Evolutionary conservation across 73 alveolate genomes (phyloP), one percentile per base, ranked within the genome.

Genomic region (Paramecium bursaria): DNA sequence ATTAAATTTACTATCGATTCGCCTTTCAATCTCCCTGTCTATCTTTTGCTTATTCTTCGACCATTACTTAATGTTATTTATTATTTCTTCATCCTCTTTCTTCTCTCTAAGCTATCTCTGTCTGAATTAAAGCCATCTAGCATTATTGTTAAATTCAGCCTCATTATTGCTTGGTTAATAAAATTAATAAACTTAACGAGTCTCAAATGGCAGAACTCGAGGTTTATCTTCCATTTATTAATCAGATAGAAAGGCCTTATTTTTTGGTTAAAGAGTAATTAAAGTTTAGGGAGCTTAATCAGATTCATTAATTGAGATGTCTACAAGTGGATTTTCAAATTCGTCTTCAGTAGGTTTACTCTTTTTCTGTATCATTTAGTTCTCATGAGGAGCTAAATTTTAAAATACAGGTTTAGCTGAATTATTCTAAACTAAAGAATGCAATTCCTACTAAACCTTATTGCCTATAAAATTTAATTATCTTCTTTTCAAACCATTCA

Each of bases 11-110:
- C 85, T 53, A 33, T 79, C 89, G 10, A 79, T 54, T 79, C 76
- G 51, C 4, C 89, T 44, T 21, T 79, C 76, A 2, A 79, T 79
- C 42, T 79, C 89, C 19, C 54, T 79, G 51, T 79, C 89, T 25
- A 79, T 30, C 42, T 82, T 79, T 1, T 60, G 85, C 39, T 54
- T 79, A 13, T 61, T 50, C 5, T 42, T 44, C 6, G 89, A 79
- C 89, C 89, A 79, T 33, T 31, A 49, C 27, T 79, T 79, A 19
- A 79, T 54, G 26, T 54, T 53, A 33, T 48, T 42, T 9, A 79
- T 47, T 21, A 61, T 79, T 29, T 79, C 89, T 79, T 79, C 80
- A 54, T 79, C 89, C 57, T 48, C 14, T 23, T 55, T 29, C 31
- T 52, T 54, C 2, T 52, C 89, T 53, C 35, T 48, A 53, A 47